A percentile compares a stretch with the other conserved stretches of the same genome.
These are phyloP conservation scores for Verticillium nonalfalfae DNA, from an alignment of 2,329 filamentous ascomycete species.

Conservation along the genomic window DNA sequence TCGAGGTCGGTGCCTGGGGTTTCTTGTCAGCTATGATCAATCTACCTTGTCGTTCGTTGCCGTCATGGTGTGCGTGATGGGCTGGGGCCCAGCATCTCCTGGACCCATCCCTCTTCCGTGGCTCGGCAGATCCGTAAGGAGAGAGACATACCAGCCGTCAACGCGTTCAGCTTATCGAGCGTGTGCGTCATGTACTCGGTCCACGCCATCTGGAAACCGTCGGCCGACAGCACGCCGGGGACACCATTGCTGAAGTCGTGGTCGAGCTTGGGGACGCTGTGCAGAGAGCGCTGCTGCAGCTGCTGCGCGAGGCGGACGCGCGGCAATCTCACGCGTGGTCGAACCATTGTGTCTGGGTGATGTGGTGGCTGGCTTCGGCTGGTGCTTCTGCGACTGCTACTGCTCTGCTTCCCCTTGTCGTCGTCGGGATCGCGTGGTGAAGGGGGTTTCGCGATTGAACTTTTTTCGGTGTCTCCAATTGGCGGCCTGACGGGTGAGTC, in stretches of 20 bases:
- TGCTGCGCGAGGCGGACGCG: slow-evolving; percentile 29
- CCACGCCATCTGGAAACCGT: slow-evolving; percentile 73
- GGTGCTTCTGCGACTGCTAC: too few relatives aligned
- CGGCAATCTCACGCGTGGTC: slow-evolving; percentile 47
- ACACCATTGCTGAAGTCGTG: slow-evolving; percentile 48
- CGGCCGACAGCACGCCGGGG: slow-evolving; percentile 62
- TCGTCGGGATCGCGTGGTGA: neutral
- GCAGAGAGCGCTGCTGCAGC: slow-evolving; percentile 31
- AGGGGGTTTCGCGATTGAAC: neutral
- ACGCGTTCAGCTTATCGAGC: slow-evolving; percentile 67
- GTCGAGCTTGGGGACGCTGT: slow-evolving; percentile 38
- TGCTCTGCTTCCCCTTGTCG: neutral
- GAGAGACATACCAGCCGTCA: slow-evolving; percentile 59
- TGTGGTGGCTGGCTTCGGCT: neutral
- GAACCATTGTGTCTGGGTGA: slow-evolving; percentile 38
- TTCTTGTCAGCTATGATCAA: neutral
- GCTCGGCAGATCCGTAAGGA: neutral
- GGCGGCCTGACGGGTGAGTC: neutral
- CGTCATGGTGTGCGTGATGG: neutral
- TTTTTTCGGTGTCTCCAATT: neutral
- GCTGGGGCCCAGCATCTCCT: neutral
- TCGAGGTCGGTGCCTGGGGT: slow-evolving; percentile 57
- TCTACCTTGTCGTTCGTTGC: neutral
- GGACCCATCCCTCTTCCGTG: neutral
- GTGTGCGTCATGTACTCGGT: slow-evolving; percentile 72